These are phyloP conservation scores for Xylaria cubensis DNA, from an alignment of 495 filamentous ascomycete genomes.

Conservation along the genomic window DNA sequence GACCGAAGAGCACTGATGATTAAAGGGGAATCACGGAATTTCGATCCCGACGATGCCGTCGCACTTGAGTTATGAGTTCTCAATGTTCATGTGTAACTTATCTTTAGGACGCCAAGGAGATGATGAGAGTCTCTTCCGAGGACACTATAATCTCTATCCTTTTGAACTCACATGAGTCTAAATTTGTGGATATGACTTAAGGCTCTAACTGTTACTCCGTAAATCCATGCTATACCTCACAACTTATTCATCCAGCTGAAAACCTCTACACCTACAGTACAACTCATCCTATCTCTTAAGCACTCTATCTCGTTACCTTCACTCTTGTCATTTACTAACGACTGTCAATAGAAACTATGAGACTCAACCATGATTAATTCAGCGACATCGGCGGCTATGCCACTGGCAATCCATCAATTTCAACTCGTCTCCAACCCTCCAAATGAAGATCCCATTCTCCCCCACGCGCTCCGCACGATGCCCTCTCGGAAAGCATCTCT, in stretches of 20 bases:
- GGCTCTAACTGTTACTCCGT: not conserved
- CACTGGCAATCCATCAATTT: not conserved
- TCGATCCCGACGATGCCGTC: not conserved
- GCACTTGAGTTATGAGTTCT: not conserved
- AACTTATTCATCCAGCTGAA: not conserved
- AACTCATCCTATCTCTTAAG: not conserved
- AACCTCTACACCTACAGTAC: not conserved
- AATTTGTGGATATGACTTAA: not conserved
- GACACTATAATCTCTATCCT: not conserved
- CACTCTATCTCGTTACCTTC: not conserved
- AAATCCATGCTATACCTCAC: not conserved
- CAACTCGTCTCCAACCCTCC: not conserved
- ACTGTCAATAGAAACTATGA: not conserved
- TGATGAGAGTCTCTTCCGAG: not conserved
- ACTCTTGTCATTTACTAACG: no score
- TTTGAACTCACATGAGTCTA: no score
- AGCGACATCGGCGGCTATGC: not conserved
- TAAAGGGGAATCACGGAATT: not conserved
- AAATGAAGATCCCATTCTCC: not conserved
- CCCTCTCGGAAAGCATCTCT: not conserved
- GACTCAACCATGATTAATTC: not conserved
- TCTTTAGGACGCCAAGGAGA: not conserved
- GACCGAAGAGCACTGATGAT: not conserved
- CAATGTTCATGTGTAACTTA: not conserved
- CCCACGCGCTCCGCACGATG: conserved; percentile 19